Evolutionary conservation across 345 rosid genomes (phyloP).

Genomic region (Eucalyptus shirleyi): DNA sequence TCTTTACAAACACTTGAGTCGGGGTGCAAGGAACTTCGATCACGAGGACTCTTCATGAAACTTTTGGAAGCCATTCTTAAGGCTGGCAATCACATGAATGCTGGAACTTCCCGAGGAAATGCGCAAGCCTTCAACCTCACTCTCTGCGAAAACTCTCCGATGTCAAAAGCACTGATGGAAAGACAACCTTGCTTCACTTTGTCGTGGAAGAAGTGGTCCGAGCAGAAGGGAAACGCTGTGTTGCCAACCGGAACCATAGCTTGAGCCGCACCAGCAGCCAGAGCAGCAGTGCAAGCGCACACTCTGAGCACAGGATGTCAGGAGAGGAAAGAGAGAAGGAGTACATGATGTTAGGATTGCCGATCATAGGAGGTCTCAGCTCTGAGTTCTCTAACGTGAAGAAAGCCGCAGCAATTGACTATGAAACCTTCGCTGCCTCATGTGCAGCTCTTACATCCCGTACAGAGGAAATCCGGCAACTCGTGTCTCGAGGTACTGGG

Average conservation of each 20-base stretch:
- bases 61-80: constrained; percentile 88
- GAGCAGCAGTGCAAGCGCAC: not conserved
- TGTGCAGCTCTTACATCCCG: constrained; percentile 32
- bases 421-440: constrained; percentile 23
- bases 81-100: constrained; percentile 93
- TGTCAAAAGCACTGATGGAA: constrained; percentile 76
- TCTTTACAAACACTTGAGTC: constrained; percentile 39
- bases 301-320: not conserved
- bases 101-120: constrained; percentile 86
- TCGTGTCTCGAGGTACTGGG: constrained; percentile 15
- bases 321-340: constrained; percentile 63
- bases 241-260: constrained; percentile 30
- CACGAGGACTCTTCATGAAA: constrained; percentile 64
- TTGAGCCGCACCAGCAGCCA: constrained; percentile 20
- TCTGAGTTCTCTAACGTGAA: constrained; percentile 70
- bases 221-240: constrained; percentile 66
- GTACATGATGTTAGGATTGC: constrained; percentile 60
- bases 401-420: constrained; percentile 67
- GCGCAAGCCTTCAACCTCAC: constrained; percentile 84
- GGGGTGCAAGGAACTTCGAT: constrained; percentile 66
- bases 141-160: constrained; percentile 72
- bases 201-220: constrained; percentile 81
- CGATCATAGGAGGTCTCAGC: constrained; percentile 69
- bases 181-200: constrained; percentile 80
- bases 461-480: constrained; percentile 22